Base-by-base conservation (phyloP, 1,139 yeast species). In the Kurtzmaniella natalensis region DNA sequence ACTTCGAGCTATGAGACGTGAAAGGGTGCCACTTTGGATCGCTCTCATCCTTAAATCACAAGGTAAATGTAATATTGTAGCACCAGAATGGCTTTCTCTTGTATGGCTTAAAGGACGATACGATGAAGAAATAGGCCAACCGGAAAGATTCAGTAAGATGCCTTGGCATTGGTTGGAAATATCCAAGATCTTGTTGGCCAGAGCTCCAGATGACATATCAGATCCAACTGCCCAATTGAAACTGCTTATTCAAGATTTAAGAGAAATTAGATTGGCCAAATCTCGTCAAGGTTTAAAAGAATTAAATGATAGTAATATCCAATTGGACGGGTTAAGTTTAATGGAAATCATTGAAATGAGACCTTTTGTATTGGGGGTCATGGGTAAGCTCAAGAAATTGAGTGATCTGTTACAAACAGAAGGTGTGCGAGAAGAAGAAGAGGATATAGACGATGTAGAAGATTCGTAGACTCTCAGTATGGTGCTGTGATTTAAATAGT, bases 111-210 rank as follows among this genome's bases (percentile, higher is more conserved):
- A 73, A 39, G 68, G 65, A 5, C 69, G 72, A 34, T 78, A 84
- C 46, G 88, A 83, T 9, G 81, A 76, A 39, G 98, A 92, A 49
- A 61, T 77, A 30, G 61, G 65, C 5, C 55, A 71, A 36, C 72
- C 78, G 1, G 68, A 69, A 25, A 63, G 74, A 39, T 92, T 92
- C 50, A 76, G 89, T 33, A 64, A 70, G 10, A 59, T 92, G 29
- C 97, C 97, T 0, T 78, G 81, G 77, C 78, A 81, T 51, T 92
- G 98, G 98, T 63, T 89, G 18, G 95, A 89, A 35, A 53, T 81
- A 1, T 76, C 92, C 11, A 84, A 82, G 45, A 68, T 82, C 16
- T 57, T 88, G 34, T 66, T 89, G 22, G 69, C 73, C 8, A 62
- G 63, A 36, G 95, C 95, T 1, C 48, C 81, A 0, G 95, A 86